Evolutionary conservation across 148 eudicot species (phyloP).

Genomic region (Limonium bicolor): DNA sequence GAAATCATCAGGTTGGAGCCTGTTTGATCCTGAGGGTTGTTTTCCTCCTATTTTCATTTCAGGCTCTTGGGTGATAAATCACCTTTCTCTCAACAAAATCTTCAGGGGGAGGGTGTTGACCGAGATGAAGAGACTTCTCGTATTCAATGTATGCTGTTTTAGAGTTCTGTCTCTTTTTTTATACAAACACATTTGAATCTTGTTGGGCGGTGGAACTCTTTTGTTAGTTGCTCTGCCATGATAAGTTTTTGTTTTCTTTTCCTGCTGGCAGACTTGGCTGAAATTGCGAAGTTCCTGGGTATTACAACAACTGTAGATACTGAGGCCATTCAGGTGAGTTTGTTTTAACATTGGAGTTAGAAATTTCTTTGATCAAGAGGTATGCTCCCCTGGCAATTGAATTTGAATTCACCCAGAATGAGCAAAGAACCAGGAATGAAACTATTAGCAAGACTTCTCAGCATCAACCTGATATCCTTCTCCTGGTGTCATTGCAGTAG

Average conservation of each 20-base stretch:
- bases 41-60: slow-evolving; percentile 7
- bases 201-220: too few relatives aligned
- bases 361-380: too few relatives aligned
- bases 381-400: too few relatives aligned
- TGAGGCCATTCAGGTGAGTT: slow-evolving; percentile 82
- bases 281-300: slow-evolving; percentile 95
- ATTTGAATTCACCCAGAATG: too few relatives aligned
- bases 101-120: slow-evolving; percentile 81
- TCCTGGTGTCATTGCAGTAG: too few relatives aligned
- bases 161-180: too few relatives aligned
- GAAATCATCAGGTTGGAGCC: too few relatives aligned
- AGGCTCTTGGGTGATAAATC: slow-evolving; percentile 88
- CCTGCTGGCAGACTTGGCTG: slow-evolving; percentile 65
- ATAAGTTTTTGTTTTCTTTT: neutral
- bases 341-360: too few relatives aligned
- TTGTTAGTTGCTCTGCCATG: neutral
- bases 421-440: too few relatives aligned
- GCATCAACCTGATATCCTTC: too few relatives aligned
- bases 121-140: slow-evolving; percentile 93
- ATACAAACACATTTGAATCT: too few relatives aligned
- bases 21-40: slow-evolving; percentile 3
- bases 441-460: too few relatives aligned
- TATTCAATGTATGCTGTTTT: slow-evolving; percentile 58
- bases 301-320: slow-evolving; percentile 70
- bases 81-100: slow-evolving; percentile 82